Evolutionary conservation across 495 filamentous ascomycete species (phyloP).

Genomic region (Aspergillus sclerotioniger): DNA sequence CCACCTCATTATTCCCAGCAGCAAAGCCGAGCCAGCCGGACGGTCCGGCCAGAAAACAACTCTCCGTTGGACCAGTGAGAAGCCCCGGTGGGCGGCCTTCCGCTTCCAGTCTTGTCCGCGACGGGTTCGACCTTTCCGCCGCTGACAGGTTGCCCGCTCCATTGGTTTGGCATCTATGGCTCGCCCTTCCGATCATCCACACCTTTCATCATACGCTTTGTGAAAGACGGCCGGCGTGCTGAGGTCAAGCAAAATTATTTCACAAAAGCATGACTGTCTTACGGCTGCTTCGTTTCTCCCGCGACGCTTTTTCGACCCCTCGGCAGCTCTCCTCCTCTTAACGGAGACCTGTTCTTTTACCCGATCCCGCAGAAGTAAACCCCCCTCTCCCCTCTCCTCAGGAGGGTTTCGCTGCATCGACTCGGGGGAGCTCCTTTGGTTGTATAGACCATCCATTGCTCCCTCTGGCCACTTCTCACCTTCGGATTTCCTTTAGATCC

Average conservation of each 20-base stretch:
- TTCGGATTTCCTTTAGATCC: constrained; percentile 6
- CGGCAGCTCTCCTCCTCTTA: constrained; percentile 21
- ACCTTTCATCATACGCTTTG: background rate
- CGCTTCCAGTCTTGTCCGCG: constrained; percentile 16
- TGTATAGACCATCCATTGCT: background rate
- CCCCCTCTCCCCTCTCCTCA: background rate
- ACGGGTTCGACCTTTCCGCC: constrained; percentile 7
- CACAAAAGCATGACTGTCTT: constrained; percentile 19
- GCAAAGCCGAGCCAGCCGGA: constrained; percentile 17
- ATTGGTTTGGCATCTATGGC: constrained; percentile 10
- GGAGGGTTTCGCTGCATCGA: background rate
- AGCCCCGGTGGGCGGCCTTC: constrained; percentile 13
- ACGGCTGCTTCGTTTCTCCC: constrained; percentile 6
- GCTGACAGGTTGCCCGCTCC: constrained; percentile 5
- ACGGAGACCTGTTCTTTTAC: constrained; percentile 24
- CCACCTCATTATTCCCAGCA: background rate
- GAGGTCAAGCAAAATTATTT: too few relatives aligned
- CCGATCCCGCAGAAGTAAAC: constrained; percentile 1
- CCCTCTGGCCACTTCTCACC: background rate
- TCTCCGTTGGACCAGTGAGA: background rate
- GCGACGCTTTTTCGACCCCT: constrained; percentile 14
- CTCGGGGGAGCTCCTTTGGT: background rate
- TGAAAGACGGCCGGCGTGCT: too few relatives aligned
- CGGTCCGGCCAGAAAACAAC: constrained; percentile 10
- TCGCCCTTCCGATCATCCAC: constrained; percentile 4